Evolutionary conservation across 768 basidiomycete genomes (phyloP).

Genomic region (Leucocoprinus sp.): DNA sequence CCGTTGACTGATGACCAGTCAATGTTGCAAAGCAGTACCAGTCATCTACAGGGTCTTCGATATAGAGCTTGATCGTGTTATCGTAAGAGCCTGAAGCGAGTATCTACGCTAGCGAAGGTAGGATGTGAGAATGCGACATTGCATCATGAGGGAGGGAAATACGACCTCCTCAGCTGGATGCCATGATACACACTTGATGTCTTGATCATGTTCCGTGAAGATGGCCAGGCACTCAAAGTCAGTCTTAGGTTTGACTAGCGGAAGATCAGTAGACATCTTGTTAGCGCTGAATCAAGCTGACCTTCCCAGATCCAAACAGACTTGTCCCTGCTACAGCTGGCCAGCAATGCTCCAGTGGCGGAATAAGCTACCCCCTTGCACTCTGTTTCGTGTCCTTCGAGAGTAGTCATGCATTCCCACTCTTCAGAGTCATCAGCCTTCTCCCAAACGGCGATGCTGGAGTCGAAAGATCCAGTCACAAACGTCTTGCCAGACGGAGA

Average conservation of each 20-base stretch:
- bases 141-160: conserved; percentile 12
- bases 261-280: not conserved
- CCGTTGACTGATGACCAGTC: conserved; percentile 75
- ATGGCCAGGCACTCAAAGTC: conserved; percentile 96
- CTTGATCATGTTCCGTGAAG: conserved; percentile 94
- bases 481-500: conserved; percentile 79
- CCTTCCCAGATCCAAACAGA: conserved; percentile 99
- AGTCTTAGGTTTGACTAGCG: conserved; percentile 74
- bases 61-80: conserved; percentile 88
- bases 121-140: conserved; percentile 13
- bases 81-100: conserved; percentile 97
- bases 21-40: conserved; percentile 87
- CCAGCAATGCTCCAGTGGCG: conserved; percentile 69
- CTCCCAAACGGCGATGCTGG: conserved; percentile 89
- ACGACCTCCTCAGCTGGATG: conserved; percentile 89
- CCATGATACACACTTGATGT: conserved; percentile 94
- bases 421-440: conserved; percentile 47
- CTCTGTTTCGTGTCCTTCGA: conserved; percentile 96
- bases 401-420: conserved; percentile 81
- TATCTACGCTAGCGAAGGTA: conserved; percentile 45
- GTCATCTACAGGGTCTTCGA: conserved; percentile 90
- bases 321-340: conserved; percentile 93
- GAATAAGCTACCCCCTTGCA: conserved; percentile 91
- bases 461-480: conserved; percentile 91
- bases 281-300: conserved; percentile 20